phyloP scores from a whole-genome alignment of 2,329 filamentous ascomycete species.

The Nigrospora sphaerica region DNA sequence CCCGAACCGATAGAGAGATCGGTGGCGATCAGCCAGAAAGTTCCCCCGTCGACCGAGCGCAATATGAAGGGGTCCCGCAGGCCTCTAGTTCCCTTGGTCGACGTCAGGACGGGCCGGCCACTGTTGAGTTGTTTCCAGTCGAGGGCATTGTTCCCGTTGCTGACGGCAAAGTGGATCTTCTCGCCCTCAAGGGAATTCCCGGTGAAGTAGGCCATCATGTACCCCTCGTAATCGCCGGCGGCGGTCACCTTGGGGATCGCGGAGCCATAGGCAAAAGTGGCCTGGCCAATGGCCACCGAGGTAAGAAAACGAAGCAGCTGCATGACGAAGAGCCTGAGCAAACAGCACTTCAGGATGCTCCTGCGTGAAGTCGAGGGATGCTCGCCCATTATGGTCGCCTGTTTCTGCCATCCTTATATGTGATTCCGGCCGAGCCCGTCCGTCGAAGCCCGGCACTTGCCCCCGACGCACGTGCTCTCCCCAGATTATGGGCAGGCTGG shows the following conservation, averaged over 20 bases:
- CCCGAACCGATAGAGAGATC: constrained; percentile 47
- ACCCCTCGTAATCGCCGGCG: constrained; percentile 30
- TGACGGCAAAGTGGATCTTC: constrained; percentile 45
- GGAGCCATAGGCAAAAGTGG: background rate
- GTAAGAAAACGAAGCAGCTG: background rate
- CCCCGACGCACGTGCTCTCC: no score
- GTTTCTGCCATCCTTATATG: no score
- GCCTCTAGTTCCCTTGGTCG: constrained; percentile 38
- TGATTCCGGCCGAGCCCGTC: no score
- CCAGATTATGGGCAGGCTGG: no score
- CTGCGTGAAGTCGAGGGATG: no score
- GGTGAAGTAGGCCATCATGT: constrained; percentile 46
- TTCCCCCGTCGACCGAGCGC: constrained; percentile 40
- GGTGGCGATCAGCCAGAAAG: constrained; percentile 43
- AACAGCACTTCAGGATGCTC: no score
- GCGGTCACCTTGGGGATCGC: background rate
- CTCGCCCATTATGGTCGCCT: no score
- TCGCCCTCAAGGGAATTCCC: constrained; percentile 35
- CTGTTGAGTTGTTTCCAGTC: constrained; percentile 42
- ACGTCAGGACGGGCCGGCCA: constrained; percentile 36
- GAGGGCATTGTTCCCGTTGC: constrained; percentile 43
- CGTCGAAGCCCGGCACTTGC: no score
- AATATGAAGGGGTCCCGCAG: constrained; percentile 47
- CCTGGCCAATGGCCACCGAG: background rate
- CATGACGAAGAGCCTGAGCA: background rate